Evolutionary conservation across 805 yeast species (phyloP).

Genomic region (Blastobotrys chiropterorum): DNA sequence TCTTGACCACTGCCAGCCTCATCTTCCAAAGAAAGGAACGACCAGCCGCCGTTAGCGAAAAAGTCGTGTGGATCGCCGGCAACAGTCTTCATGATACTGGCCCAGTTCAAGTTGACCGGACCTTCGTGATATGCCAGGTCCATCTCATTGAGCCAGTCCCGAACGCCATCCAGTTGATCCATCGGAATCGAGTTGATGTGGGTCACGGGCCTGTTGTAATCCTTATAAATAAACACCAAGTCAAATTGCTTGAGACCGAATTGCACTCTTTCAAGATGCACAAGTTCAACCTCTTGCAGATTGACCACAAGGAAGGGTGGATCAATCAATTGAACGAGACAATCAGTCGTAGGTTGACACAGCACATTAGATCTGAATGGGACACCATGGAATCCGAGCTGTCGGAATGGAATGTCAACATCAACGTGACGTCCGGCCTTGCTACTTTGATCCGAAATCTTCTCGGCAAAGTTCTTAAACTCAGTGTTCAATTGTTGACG

Average conservation of each 20-base stretch:
- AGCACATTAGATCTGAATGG: slow-evolving; percentile 91
- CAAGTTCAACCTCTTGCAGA: slow-evolving; percentile 85
- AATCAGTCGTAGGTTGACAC: slow-evolving; percentile 96
- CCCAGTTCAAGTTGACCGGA: slow-evolving; percentile 93
- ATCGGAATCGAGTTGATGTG: slow-evolving; percentile 94
- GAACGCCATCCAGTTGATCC: slow-evolving; percentile 84
- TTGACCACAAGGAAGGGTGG: slow-evolving; percentile 93
- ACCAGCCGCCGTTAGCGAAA: slow-evolving; percentile 95
- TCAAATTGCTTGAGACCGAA: slow-evolving; percentile 96
- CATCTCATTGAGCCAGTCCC: slow-evolving; percentile 96
- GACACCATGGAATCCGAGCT: slow-evolving; percentile 95
- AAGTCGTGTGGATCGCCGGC: slow-evolving; percentile 90
- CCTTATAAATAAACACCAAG: slow-evolving; percentile 93
- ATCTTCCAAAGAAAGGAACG: slow-evolving; percentile 81
- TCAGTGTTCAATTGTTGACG: slow-evolving; percentile 87
- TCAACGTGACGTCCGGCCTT: slow-evolving; percentile 74
- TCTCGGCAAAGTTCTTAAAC: slow-evolving; percentile 82
- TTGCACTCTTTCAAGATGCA: slow-evolving; percentile 94
- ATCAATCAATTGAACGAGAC: slow-evolving; percentile 87
- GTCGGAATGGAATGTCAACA: slow-evolving; percentile 91
- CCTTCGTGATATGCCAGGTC: slow-evolving; percentile 94
- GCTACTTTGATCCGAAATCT: slow-evolving; percentile 56
- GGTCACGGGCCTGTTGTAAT: slow-evolving; percentile 77
- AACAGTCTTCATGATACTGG: slow-evolving; percentile 89
- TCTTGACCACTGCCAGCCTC: slow-evolving; percentile 63